phyloP scores from a whole-genome alignment of 1,139 yeast genomes.

The Lodderomyces jiufengensis region DNA sequence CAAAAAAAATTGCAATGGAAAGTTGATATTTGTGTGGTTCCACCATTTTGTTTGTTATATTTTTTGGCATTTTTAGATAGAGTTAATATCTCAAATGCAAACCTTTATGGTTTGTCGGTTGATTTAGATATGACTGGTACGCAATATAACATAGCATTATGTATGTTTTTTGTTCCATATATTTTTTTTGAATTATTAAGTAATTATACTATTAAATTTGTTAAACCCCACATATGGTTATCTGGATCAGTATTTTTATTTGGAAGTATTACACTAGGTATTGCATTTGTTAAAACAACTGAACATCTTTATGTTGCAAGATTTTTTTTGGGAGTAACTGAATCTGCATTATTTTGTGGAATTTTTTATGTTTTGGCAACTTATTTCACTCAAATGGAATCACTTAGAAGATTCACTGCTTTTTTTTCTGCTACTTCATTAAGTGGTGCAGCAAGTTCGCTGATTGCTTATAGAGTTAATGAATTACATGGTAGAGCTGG shows the following conservation, averaged over 20 bases:
- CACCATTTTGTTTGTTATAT: slow-evolving; percentile 66
- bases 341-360: slow-evolving; percentile 71
- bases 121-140: slow-evolving; percentile 52
- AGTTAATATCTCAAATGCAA: slow-evolving; percentile 73
- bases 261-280: slow-evolving; percentile 61
- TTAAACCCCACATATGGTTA: slow-evolving; percentile 66
- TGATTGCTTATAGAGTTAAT: slow-evolving; percentile 40
- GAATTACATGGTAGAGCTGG: slow-evolving; percentile 38
- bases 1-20: slow-evolving; percentile 56
- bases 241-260: slow-evolving; percentile 53
- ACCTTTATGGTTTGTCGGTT: slow-evolving; percentile 56
- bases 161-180: slow-evolving; percentile 73
- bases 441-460: slow-evolving; percentile 33
- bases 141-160: slow-evolving; percentile 61
- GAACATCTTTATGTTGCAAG: slow-evolving; percentile 61
- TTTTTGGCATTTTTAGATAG: slow-evolving; percentile 69
- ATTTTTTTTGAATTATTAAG: slow-evolving; percentile 64
- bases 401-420: slow-evolving; percentile 64
- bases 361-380: slow-evolving; percentile 63
- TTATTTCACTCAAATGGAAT: slow-evolving; percentile 55
- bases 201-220: slow-evolving; percentile 55
- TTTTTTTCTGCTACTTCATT: slow-evolving; percentile 53
- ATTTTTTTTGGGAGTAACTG: slow-evolving; percentile 60
- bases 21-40: slow-evolving; percentile 62
- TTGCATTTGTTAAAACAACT: slow-evolving; percentile 59